Percentiles rank a stretch among this genome's conserved stretches.
Conservation (phyloP, 768 basidiomycete genomes). For the Agaricus blazei region DNA sequence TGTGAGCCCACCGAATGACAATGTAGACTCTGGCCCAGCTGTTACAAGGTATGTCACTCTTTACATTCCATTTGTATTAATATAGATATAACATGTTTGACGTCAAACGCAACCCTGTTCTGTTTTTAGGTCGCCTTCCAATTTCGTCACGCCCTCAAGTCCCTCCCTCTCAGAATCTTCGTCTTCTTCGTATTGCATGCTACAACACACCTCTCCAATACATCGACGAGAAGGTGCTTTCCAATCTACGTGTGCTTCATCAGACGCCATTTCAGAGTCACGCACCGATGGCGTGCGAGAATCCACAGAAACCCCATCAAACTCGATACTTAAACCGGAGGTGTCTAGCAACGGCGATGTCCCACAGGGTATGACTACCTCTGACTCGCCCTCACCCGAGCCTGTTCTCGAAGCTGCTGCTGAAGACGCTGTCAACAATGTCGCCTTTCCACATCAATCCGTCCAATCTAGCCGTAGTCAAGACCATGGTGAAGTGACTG, state of each 20-base stretch:
- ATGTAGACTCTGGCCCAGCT: background rate
- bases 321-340: background rate
- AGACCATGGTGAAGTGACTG: background rate
- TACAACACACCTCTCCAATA: conserved; percentile 23
- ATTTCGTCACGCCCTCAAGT: conserved; percentile 2
- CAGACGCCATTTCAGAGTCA: conserved; percentile 2
- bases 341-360: background rate
- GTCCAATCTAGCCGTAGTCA: background rate
- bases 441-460: background rate
- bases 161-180: conserved; percentile 10
- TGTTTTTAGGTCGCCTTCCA: conserved; percentile 7
- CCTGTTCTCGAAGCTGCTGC: conserved; percentile 4
- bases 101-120: background rate
- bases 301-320: background rate
- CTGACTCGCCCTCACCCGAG: conserved; percentile 6
- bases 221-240: conserved; percentile 15
- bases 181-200: conserved; percentile 19
- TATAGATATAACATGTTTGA: background rate
- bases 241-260: conserved; percentile 1
- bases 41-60: conserved; percentile 6
- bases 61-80: background rate
- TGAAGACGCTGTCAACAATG: background rate
- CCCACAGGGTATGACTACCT: conserved; percentile 3
- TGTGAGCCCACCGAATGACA: background rate
- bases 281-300: conserved; percentile 1